Base-by-base conservation (phyloP, 2,329 filamentous ascomycete species). In the Penicillium sp. region DNA sequence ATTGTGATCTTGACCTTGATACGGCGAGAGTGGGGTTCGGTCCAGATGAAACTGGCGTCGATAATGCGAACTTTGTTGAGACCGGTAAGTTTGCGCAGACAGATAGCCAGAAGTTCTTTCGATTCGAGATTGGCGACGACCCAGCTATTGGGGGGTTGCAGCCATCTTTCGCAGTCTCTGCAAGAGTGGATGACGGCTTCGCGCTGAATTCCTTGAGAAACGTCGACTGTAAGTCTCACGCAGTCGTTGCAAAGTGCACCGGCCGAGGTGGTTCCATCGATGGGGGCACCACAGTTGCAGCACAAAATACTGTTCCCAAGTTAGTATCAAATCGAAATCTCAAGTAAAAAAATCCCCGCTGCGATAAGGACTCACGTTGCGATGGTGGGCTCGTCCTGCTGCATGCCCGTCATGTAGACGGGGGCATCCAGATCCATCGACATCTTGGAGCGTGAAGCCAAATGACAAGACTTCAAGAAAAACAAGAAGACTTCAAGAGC, bases 1-100 rank as follows among this genome's bases (percentile, higher is more conserved):
- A 97, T 87, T 0, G 94, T 97, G 72, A 99, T 87, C 79, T 96
- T 96, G 72, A 97, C 86, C 76, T 92, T 95, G 59, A 97, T 82
- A 70, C 94, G 82, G 68, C 90, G 82, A 65, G 92, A 96, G 76
- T 99, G 94, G 10, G 94, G 93, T 74, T 99, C 94, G 1, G 94
- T 99, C 94, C 94, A 99, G 69, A 97, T 89, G 70, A 97, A 99
- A 65, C 85, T 89, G 43, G 94, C 94, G 70, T 99, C 94, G 66
- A 96, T 92, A 66, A 99, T 94, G 56, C 94, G 84, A 62, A 95
- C 89, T 77, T 94, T 95, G 71, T 87, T 85, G 58, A 99, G 76
- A 28, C 92, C 92, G 59, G 89, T 81, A 58, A 99, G 76, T 73
- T 94, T 95, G 69, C 90, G 87, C 61, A 99, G 79, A 74, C 94